Conservation (phyloP, 2,329 filamentous ascomycete genomes). For the Fusarium sp. region DNA sequence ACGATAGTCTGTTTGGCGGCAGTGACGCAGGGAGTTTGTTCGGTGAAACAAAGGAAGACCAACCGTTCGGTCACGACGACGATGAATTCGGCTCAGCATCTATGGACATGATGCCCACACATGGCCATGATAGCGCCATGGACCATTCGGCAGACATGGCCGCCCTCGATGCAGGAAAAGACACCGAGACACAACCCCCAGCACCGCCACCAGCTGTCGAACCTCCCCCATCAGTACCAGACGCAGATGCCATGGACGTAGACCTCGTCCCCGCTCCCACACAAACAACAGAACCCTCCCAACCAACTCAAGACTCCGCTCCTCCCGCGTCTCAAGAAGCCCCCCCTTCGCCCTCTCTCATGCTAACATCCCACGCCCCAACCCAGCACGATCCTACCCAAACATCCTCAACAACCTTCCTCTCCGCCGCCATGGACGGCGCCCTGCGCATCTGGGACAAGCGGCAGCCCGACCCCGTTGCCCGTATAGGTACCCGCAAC, state of each 20-base stretch:
- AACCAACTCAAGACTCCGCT: constrained; percentile 22
- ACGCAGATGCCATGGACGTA: constrained; percentile 52
- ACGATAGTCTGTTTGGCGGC: constrained; percentile 86
- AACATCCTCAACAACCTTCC: constrained; percentile 83
- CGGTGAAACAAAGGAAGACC: constrained; percentile 76
- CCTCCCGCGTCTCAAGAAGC: constrained; percentile 28
- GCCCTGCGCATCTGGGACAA: constrained; percentile 94
- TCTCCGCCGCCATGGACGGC: constrained; percentile 90
- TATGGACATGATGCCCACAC: constrained; percentile 70
- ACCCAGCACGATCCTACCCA: constrained; percentile 68
- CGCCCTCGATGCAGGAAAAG: constrained; percentile 51
- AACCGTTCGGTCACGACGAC: constrained; percentile 84
- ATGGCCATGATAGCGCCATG: constrained; percentile 59
- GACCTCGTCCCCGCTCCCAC: constrained; percentile 41
- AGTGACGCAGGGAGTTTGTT: constrained; percentile 89
- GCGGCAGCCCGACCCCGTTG: constrained; percentile 81
- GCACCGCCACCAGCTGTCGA: constrained; percentile 48
- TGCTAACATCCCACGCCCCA: constrained; percentile 56
- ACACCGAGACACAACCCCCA: constrained; percentile 48
- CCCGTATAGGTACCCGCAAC: constrained; percentile 80
- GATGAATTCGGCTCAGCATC: constrained; percentile 82
- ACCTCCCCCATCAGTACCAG: constrained; percentile 27
- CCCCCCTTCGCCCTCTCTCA: constrained; percentile 48
- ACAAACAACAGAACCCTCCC: constrained; percentile 30
- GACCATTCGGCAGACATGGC: constrained; percentile 62